Evolutionary conservation across 1,284 basidiomycete species (phyloP).

Genomic region (Retiboletus fuscus): DNA sequence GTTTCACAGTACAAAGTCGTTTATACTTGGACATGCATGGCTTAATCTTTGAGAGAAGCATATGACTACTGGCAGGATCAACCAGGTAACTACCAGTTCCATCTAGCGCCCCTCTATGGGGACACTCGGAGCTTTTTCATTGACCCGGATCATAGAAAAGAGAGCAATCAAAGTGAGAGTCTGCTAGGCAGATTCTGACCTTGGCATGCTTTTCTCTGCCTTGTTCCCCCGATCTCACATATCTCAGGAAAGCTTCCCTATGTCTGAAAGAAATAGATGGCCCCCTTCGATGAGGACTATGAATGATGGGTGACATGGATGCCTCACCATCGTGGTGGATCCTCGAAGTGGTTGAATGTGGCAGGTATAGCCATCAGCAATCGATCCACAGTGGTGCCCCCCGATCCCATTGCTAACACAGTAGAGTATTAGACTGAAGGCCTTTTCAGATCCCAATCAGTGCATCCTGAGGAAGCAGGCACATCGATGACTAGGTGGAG

Average conservation of each 20-base stretch:
- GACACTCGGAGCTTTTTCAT: no score
- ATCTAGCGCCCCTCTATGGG: no score
- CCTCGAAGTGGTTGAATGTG: constrained; percentile 14
- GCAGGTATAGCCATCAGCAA: constrained; percentile 16
- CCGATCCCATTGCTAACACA: neutral
- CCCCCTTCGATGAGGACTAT: constrained; percentile 25
- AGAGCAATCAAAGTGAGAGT: no score
- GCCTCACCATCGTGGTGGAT: constrained; percentile 14
- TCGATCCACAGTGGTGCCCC: constrained; percentile 26
- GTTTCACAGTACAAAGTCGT: constrained; percentile 50
- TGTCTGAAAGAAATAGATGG: neutral
- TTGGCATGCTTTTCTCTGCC: no score
- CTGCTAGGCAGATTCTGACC: no score
- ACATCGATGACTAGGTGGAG: constrained; percentile 20
- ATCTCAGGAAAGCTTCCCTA: constrained; percentile 11
- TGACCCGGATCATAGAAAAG: constrained; percentile 3
- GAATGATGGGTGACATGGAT: neutral
- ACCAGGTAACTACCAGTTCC: constrained; percentile 66
- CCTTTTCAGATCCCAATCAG: constrained; percentile 20
- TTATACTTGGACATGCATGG: constrained; percentile 74
- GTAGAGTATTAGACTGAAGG: no score
- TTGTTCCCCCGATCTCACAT: constrained; percentile 29
- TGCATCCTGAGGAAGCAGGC: constrained; percentile 22
- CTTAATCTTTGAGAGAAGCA: constrained; percentile 78
- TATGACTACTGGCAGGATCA: constrained; percentile 79